Percentiles rank a stretch among this genome's conserved stretches.
phyloP scores from a whole-genome alignment of 495 filamentous ascomycete genomes.

The Daldinia grandis region DNA sequence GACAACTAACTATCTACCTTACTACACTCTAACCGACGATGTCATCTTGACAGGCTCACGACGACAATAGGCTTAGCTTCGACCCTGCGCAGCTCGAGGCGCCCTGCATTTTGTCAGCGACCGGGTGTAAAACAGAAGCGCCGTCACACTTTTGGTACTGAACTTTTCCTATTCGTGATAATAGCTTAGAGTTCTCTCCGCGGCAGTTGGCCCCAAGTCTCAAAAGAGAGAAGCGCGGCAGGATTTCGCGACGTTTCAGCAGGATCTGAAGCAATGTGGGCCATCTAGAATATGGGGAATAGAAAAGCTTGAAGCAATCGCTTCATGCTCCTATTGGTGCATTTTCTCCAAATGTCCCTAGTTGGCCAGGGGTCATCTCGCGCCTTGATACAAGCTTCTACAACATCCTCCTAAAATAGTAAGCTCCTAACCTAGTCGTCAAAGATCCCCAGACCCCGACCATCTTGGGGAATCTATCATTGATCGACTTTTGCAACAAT shows the following conservation, averaged over 20 bases:
- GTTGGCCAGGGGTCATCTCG: constrained; percentile 11
- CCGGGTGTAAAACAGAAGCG: constrained; percentile 34
- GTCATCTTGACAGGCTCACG: constrained; percentile 1
- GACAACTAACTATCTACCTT: background rate
- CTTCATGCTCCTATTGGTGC: constrained; percentile 16
- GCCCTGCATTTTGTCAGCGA: constrained; percentile 16
- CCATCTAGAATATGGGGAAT: constrained; percentile 39
- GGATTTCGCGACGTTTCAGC: constrained; percentile 44
- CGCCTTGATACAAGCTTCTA: constrained; percentile 28
- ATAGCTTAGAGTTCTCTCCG: constrained; percentile 7
- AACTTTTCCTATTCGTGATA: constrained; percentile 19
- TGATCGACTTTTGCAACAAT: constrained; percentile 24
- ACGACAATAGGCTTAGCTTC: constrained; percentile 4
- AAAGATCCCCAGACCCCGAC: constrained; percentile 11
- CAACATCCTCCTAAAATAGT: constrained; percentile 23
- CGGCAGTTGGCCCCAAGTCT: constrained; percentile 17
- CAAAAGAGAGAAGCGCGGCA: constrained; percentile 21
- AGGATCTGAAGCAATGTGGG: constrained; percentile 38
- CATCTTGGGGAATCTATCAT: constrained; percentile 3
- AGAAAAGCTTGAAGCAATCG: constrained; percentile 13
- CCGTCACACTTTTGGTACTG: constrained; percentile 20
- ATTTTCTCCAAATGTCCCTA: background rate
- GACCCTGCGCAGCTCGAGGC: constrained; percentile 19
- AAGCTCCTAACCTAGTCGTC: background rate
- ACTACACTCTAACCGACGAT: background rate